Conservation (phyloP, 148 eudicot genomes). For the Silene latifolia region DNA sequence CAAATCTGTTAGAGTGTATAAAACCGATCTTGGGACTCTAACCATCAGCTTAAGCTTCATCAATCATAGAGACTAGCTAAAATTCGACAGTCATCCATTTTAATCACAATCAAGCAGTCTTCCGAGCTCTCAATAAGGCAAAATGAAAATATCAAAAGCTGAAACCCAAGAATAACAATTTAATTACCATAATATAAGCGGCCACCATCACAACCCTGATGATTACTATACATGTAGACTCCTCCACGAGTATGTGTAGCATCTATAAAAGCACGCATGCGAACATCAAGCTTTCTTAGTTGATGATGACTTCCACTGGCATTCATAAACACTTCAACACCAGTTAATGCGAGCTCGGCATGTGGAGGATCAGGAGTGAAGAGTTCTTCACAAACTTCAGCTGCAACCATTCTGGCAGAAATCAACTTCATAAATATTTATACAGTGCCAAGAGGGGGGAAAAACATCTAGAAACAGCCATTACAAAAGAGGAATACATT, state of each 20-base stretch:
- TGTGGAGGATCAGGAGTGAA: constrained; percentile 77
- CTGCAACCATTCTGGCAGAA: constrained; percentile 72
- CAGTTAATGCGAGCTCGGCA: constrained; percentile 82
- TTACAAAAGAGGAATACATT: too few species aligned
- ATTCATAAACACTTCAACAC: constrained; percentile 93
- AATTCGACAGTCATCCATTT: neutral
- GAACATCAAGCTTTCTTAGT: constrained; percentile 85
- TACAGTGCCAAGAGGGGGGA: too few species aligned
- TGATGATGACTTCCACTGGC: constrained; percentile 99
- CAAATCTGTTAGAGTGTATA: constrained; percentile 2
- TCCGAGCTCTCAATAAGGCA: neutral
- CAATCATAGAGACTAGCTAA: constrained; percentile 3
- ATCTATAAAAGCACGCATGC: constrained; percentile 77
- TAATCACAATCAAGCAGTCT: neutral
- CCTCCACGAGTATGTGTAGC: constrained; percentile 95
- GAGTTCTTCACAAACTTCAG: constrained; percentile 93
- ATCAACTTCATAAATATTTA: constrained; percentile 17
- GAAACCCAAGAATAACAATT: neutral
- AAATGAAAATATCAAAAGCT: neutral
- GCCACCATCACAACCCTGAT: constrained; percentile 95
- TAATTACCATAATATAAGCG: constrained; percentile 80
- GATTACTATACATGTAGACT: constrained; percentile 94
- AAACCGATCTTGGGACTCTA: too few species aligned
- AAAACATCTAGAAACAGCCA: too few species aligned
- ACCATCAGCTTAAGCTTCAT: neutral